A percentile compares a stretch with the other conserved stretches of the same genome.
Evolutionary conservation across 1,284 basidiomycete species (phyloP).

Genomic region (Cryptococcus sp.): DNA sequence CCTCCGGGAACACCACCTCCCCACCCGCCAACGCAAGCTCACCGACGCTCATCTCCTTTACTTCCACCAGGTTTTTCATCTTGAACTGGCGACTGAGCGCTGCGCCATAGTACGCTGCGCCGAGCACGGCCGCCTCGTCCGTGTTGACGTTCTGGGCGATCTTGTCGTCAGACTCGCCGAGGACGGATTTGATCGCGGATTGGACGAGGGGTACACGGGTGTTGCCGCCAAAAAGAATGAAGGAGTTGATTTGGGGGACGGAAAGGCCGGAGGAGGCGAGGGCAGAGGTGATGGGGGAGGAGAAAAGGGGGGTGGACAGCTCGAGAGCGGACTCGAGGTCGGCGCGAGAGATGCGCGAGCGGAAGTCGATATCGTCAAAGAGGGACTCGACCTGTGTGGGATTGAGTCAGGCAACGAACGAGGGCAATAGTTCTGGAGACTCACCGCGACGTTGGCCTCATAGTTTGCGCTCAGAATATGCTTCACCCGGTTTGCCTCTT

Average conservation of each 20-base stretch:
- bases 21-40: conserved; percentile 50
- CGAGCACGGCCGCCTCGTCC: conserved; percentile 93
- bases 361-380: conserved; percentile 87
- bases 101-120: conserved; percentile 90
- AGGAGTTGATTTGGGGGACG: conserved; percentile 69
- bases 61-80: conserved; percentile 81
- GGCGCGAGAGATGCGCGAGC: conserved; percentile 68
- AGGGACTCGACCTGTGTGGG: conserved; percentile 71
- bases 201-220: conserved; percentile 92
- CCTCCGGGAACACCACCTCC: conserved; percentile 64
- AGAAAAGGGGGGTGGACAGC: conserved; percentile 55
- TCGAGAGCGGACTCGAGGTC: conserved; percentile 76
- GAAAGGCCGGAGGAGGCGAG: conserved; percentile 65
- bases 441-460: conserved; percentile 68
- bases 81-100: conserved; percentile 85
- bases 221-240: conserved; percentile 86
- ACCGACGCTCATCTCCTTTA: conserved; percentile 68
- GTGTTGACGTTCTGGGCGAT: conserved; percentile 94
- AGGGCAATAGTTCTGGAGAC: conserved; percentile 26
- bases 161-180: conserved; percentile 69
- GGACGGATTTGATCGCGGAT: conserved; percentile 66
- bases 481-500: conserved; percentile 89
- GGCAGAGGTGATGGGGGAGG: conserved; percentile 71
- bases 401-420: not conserved
- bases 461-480: conserved; percentile 88